phyloP scores from a whole-genome alignment of 768 basidiomycete species.

The Imleria badia region DNA sequence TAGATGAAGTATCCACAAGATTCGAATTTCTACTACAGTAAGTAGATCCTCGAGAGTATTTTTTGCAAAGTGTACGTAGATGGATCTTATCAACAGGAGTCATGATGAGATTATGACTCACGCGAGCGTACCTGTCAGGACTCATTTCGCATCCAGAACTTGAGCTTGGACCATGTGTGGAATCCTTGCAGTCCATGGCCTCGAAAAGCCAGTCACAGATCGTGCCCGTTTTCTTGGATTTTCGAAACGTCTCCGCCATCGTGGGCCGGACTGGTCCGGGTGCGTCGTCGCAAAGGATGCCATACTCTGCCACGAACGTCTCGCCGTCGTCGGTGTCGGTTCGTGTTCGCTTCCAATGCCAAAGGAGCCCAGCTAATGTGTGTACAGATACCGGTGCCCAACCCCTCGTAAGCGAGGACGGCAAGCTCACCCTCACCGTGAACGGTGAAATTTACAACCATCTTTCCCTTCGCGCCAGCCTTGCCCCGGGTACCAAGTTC shows the following conservation, averaged over 20 bases:
- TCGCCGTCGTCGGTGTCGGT: slow-evolving; percentile 99
- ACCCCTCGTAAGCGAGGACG: slow-evolving; percentile 85
- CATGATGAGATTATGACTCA: not conserved
- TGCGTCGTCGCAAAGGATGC: slow-evolving; percentile 82
- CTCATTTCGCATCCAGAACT: not conserved
- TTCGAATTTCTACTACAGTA: no score
- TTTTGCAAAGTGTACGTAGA: not conserved
- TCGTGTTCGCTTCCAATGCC: slow-evolving; percentile 26
- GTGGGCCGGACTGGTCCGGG: slow-evolving; percentile 99
- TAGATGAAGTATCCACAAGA: no score
- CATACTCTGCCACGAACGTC: slow-evolving; percentile 90
- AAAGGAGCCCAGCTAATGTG: not conserved
- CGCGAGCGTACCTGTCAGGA: not conserved
- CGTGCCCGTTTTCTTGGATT: slow-evolving; percentile 77
- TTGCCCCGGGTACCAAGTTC: slow-evolving; percentile 72
- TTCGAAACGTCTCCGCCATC: slow-evolving; percentile 87
- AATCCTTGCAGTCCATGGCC: slow-evolving; percentile 82
- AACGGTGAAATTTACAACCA: slow-evolving; percentile 99
- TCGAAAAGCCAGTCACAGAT: slow-evolving; percentile 67
- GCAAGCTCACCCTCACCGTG: slow-evolving; percentile 81
- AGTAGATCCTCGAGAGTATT: no score
- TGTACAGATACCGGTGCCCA: slow-evolving; percentile 90
- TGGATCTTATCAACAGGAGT: not conserved
- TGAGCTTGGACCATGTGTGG: slow-evolving; percentile 70
- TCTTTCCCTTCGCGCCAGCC: slow-evolving; percentile 65